phyloP scores from a whole-genome alignment of 129 eudicot genomes.

The Dittrichia graveolens region DNA sequence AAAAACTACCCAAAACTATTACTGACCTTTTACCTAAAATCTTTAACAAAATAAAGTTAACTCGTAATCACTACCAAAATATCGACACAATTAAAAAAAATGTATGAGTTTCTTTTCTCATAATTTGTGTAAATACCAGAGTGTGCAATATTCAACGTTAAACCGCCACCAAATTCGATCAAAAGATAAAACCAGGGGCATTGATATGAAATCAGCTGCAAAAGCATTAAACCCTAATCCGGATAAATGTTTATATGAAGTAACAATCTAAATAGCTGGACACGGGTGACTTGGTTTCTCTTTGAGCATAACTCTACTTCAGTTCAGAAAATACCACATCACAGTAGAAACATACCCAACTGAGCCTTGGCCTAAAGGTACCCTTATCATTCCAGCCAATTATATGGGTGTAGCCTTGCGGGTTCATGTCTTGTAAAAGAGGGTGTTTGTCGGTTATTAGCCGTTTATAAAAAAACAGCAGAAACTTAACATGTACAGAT shows the following conservation, averaged over 20 bases:
- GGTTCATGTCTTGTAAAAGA: background rate
- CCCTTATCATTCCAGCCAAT: background rate
- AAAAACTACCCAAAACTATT: conserved; percentile 4
- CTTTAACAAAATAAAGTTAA: background rate
- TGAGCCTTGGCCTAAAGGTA: background rate
- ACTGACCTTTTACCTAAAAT: conserved; percentile 11
- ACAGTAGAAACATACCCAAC: background rate
- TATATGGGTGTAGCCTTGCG: background rate
- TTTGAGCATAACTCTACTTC: background rate
- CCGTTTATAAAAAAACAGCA: background rate
- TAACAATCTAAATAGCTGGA: background rate
- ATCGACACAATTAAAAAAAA: background rate
- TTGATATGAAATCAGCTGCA: background rate
- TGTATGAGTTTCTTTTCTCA: background rate
- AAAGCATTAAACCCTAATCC: background rate
- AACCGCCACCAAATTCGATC: too few species aligned
- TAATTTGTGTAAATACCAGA: too few species aligned
- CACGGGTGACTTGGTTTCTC: background rate
- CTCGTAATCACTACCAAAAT: background rate
- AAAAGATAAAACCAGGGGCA: background rate
- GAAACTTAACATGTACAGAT: conserved; percentile 19
- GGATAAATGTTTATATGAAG: background rate
- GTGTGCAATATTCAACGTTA: too few species aligned
- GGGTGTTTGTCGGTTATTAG: background rate
- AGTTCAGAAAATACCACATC: background rate